Evolutionary conservation across 352 stramenopile genomes (phyloP).

Genomic region (Pythium rishiriense): DNA sequence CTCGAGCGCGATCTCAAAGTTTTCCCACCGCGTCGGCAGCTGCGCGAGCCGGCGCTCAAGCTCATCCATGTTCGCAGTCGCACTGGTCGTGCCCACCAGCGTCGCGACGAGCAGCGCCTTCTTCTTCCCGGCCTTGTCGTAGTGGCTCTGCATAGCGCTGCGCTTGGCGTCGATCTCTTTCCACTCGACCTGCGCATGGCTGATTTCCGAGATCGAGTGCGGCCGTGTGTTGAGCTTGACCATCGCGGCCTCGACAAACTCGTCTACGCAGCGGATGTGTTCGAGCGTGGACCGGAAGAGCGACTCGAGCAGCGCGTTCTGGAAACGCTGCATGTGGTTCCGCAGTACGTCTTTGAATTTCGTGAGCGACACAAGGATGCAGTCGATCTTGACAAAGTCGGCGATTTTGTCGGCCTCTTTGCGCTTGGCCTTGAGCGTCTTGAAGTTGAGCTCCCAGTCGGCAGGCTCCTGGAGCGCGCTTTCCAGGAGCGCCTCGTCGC

Average conservation of each 20-base stretch:
- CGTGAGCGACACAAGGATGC: slow-evolving; percentile 83
- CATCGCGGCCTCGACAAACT: slow-evolving; percentile 88
- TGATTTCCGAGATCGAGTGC: slow-evolving; percentile 93
- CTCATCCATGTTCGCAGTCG: slow-evolving; percentile 48
- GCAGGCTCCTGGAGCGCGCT: slow-evolving; percentile 54
- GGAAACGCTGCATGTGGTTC: slow-evolving; percentile 84
- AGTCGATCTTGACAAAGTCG: slow-evolving; percentile 91
- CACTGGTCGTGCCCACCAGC: slow-evolving; percentile 5
- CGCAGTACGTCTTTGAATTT: slow-evolving; percentile 90
- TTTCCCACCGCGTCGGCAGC: slow-evolving; percentile 89
- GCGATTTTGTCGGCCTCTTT: slow-evolving; percentile 93
- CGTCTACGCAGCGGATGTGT: slow-evolving; percentile 86
- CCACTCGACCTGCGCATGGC: slow-evolving; percentile 88
- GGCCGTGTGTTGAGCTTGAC: slow-evolving; percentile 87
- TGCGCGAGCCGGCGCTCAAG: slow-evolving; percentile 71
- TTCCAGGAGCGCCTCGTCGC: slow-evolving; percentile 76
- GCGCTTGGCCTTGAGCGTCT: slow-evolving; percentile 83
- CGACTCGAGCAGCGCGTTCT: slow-evolving; percentile 83
- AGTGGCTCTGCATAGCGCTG: slow-evolving; percentile 52
- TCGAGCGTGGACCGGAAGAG: slow-evolving; percentile 78
- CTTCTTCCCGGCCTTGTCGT: slow-evolving; percentile 81
- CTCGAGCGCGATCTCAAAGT: slow-evolving; percentile 93
- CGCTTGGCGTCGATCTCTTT: slow-evolving; percentile 84
- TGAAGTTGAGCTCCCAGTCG: slow-evolving; percentile 92
- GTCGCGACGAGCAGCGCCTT: slow-evolving; percentile 75